Evolutionary conservation across 306 rosid genomes (phyloP), one percentile per base, ranked within the genome.

Genomic region (Prinsepia uniflora): DNA sequence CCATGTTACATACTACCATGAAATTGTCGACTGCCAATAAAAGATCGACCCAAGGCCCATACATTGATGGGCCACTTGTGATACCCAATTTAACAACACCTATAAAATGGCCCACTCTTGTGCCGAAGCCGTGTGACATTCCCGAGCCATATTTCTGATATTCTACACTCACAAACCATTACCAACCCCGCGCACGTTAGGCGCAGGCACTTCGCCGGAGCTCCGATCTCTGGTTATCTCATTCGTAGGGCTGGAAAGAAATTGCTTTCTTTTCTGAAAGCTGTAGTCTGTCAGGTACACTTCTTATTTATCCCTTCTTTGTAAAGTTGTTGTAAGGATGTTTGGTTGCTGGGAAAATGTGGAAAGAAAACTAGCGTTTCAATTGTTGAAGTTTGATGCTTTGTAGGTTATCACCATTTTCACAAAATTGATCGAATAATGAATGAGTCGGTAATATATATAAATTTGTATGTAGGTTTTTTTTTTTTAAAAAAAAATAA

Each of bases 321-420:
- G 14, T 47, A 8, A 57, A 43, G 18, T 43, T 2, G 15, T 14
- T 57, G 53, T 17, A 22, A 39, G 34, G 30, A 18, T 70, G 47
- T 58, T 59, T 59, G 67, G 66, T 58, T 70, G n/a, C 20, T 8
- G 24, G 43, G 64, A 70, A 55, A 13, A 42, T 11, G 64, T 42
- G 64, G 18, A 30, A 67, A 19, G 54, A 50, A 9, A 36, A n/a
- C 17, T 3, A 15, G 24, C 6, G 34, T 69, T 61, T 61, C 66
- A 10, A 36, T 24, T 40, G 19, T 40, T 18, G 8, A 39, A 18
- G 22, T 53, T 53, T 53, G 12, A 2, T n/a, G 15, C 55, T 49
- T 49, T 15, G 50, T 3, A 50, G 20, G 55, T 50, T 50, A 50
- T 7, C 18, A 17, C 15, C 14, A 30, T 2, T 30, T 30, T 30